These are phyloP conservation scores for Tolypocladium guangdongense DNA, from an alignment of 2,329 filamentous ascomycete genomes.

Conservation along the genomic window DNA sequence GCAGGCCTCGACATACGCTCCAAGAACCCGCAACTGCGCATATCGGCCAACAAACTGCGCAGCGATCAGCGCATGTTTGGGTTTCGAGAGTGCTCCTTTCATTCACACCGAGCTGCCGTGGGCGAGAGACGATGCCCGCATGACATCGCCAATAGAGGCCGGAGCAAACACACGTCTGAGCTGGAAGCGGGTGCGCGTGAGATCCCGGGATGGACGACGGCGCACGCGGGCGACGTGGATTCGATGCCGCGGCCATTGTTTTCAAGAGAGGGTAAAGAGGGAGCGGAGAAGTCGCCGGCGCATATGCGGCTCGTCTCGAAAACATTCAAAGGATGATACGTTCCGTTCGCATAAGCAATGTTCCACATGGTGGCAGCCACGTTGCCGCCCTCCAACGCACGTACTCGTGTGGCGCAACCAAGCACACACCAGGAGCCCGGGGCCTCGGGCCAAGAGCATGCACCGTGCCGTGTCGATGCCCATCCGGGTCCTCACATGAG, in stretches of 20 bases:
- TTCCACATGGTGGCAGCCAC: neutral
- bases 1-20: slow-evolving; percentile 40
- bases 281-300: neutral
- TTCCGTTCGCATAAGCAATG: neutral
- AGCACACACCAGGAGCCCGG: neutral
- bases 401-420: neutral
- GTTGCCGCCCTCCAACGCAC: neutral
- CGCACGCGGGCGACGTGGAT: neutral
- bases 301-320: neutral
- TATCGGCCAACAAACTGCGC: slow-evolving; percentile 42
- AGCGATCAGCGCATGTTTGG: slow-evolving; percentile 48
- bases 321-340: neutral
- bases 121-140: slow-evolving; percentile 45
- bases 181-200: neutral
- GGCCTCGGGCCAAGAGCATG: neutral
- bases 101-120: slow-evolving; percentile 43
- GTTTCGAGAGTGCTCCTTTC: slow-evolving; percentile 51
- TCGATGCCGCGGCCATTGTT: slow-evolving; percentile 17
- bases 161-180: slow-evolving; percentile 3
- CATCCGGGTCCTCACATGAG: neutral
- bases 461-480: neutral
- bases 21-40: slow-evolving; percentile 50
- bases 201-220: neutral
- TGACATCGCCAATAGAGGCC: slow-evolving; percentile 7
- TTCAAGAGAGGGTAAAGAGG: slow-evolving; percentile 7